Base-by-base conservation (phyloP, 1,139 yeast genomes). In the Geotrichum reessii region DNA sequence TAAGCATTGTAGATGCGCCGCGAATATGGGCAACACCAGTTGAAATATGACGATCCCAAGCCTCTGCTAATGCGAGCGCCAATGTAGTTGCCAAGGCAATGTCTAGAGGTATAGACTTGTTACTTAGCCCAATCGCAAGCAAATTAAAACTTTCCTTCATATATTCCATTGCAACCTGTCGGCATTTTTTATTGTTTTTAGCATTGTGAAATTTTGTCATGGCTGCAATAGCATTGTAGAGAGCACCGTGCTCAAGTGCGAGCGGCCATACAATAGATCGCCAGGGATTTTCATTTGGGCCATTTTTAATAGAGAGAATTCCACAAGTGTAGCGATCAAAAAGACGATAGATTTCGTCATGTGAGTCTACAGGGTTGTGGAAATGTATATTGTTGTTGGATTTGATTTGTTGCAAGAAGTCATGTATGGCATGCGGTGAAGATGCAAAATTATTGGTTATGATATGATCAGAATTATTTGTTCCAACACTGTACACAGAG, bases 221-320 rank as follows among this genome's bases (percentile, higher is more conserved):
- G 2, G 87, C 80, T 1, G 86, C 84, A 55, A 85, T 74, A 0
- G 87, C 83, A 67, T 83, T 82, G 71, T 80, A 81, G 61, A 83
- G 71, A 24, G 84, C 85, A 0, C 84, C 76, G 64, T 82, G 78
- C 51, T 76, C 73, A 6, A 73, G 66, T 0, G 87, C 84, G 56
- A 82, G 69, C 0, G 89, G 88, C 65, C 84, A 71, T 53, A 84
- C 71, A 51, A 79, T 68, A n/a, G 78, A 77, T 56, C 86, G 73
- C 89, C 90, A 85, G 4, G 88, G 89, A 64, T 85, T 84, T 62
- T 84, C 87, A 6, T 79, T 73, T 0, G 82, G 81, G 0, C 87
- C 87, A 64, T 82, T 81, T 63, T 81, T 83, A 55, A 84, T 81
- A 1, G 86, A 81, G 80, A 84, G 77, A 55, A 84, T 82, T 11